phyloP scores from a whole-genome alignment of 805 yeast species.

The Starmera quercuum region DNA sequence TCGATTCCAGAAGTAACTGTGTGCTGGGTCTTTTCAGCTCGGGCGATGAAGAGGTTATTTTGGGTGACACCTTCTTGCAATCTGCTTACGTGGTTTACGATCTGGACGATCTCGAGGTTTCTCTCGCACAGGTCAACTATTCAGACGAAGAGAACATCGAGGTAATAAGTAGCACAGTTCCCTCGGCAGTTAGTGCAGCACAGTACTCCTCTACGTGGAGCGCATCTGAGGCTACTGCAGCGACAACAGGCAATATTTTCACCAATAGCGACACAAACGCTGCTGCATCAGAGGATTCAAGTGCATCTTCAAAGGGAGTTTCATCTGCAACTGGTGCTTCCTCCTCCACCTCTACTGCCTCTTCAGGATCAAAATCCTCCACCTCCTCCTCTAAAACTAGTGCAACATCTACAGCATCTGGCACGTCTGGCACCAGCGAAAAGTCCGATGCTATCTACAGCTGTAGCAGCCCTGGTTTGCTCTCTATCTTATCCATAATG shows the following conservation, averaged over 20 bases:
- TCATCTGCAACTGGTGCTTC: background rate
- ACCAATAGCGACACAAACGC: conserved; percentile 3
- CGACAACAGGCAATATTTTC: conserved; percentile 5
- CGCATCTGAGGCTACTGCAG: background rate
- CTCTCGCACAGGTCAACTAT: conserved; percentile 37
- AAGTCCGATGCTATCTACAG: background rate
- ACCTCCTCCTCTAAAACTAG: background rate
- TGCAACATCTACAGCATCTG: background rate
- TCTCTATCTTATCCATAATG: too few species aligned
- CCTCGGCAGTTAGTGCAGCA: conserved; percentile 43
- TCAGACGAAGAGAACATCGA: conserved; percentile 34
- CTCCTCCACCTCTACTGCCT: background rate
- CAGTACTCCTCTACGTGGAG: conserved; percentile 34
- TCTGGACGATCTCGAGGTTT: conserved; percentile 31
- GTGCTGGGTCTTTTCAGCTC: conserved; percentile 33
- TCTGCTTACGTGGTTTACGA: conserved; percentile 44
- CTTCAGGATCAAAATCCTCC: background rate
- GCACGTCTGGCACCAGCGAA: background rate
- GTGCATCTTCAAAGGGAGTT: background rate
- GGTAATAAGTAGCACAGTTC: conserved; percentile 35
- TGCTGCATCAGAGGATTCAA: background rate
- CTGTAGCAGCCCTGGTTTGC: background rate
- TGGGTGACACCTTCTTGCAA: conserved; percentile 42
- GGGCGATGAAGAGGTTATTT: conserved; percentile 26
- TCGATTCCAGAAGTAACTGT: conserved; percentile 25